Percentiles rank a stretch among this genome's conserved stretches.
phyloP scores from a whole-genome alignment of 164 flowering plant genomes.

The Warburgia ugandensis region DNA sequence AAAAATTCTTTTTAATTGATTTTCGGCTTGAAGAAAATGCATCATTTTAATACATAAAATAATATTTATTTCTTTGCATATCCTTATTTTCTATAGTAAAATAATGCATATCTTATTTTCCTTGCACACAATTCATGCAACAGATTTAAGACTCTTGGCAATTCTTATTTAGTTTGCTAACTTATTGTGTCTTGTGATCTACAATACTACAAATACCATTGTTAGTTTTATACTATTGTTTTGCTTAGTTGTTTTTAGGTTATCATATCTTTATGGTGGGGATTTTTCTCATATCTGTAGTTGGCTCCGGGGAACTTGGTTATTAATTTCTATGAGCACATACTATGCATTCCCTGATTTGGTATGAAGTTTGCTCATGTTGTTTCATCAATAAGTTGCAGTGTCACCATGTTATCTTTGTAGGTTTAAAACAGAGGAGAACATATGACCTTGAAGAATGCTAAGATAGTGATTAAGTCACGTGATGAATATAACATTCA shows the following conservation, averaged over 20 bases:
- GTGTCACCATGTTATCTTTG: not conserved
- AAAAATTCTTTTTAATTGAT: no score
- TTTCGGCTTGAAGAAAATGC: no score
- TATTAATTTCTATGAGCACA: not conserved
- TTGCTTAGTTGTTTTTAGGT: not conserved
- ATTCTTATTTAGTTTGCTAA: no score
- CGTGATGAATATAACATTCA: slow-evolving; percentile 43
- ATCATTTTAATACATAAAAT: no score
- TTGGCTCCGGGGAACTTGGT: slow-evolving; percentile 37
- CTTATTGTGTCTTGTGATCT: no score
- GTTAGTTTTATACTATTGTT: not conserved
- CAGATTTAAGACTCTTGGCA: not conserved
- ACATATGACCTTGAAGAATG: slow-evolving; percentile 27
- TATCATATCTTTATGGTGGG: not conserved
- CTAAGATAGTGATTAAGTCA: slow-evolving; percentile 48
- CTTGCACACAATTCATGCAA: not conserved
- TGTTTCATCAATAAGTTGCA: not conserved
- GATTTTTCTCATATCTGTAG: slow-evolving; percentile 28
- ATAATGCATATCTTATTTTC: no score
- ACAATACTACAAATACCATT: no score
- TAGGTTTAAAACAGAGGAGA: slow-evolving; percentile 49
- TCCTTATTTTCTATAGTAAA: no score
- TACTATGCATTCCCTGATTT: slow-evolving; percentile 1
- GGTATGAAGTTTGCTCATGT: not conserved
- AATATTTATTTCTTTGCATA: no score